Evolutionary conservation across 495 filamentous ascomycete genomes (phyloP).

Genomic region (Annulohypoxylon maeteangense): DNA sequence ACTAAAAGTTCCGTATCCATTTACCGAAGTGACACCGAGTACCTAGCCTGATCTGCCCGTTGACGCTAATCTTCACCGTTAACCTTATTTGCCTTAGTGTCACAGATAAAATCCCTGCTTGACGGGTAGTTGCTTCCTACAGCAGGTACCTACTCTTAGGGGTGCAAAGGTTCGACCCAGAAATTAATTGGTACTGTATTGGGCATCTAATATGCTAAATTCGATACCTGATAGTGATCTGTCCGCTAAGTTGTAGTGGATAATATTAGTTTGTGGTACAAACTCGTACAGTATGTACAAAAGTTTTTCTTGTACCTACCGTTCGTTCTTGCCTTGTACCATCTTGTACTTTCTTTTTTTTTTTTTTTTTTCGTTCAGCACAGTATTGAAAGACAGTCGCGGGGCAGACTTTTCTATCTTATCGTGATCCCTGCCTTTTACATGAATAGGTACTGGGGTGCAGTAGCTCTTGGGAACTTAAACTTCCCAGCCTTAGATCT

Average conservation of each 20-base stretch:
- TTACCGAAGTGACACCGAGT: conserved; percentile 41
- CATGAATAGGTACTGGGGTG: neutral
- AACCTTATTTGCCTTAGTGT: neutral
- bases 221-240: too few relatives aligned
- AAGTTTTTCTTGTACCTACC: too few relatives aligned
- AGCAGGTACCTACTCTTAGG: too few relatives aligned
- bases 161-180: too few relatives aligned
- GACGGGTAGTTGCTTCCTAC: too few relatives aligned
- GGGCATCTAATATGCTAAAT: too few relatives aligned
- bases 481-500: conserved; percentile 1
- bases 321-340: neutral
- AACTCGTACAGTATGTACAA: too few relatives aligned
- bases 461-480: neutral
- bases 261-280: too few relatives aligned
- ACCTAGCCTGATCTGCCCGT: conserved; percentile 23
- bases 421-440: neutral
- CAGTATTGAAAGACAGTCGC: neutral
- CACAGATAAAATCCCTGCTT: neutral
- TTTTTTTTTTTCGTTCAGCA: neutral
- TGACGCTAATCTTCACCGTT: conserved; percentile 16
- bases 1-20: neutral
- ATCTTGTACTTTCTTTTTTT: neutral
- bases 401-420: neutral
- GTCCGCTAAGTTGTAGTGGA: too few relatives aligned
- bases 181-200: too few relatives aligned